Evolutionary conservation across 164 flowering plant species (phyloP), one percentile per base, ranked within the genome.

Genomic region (Vitis amurensis): DNA sequence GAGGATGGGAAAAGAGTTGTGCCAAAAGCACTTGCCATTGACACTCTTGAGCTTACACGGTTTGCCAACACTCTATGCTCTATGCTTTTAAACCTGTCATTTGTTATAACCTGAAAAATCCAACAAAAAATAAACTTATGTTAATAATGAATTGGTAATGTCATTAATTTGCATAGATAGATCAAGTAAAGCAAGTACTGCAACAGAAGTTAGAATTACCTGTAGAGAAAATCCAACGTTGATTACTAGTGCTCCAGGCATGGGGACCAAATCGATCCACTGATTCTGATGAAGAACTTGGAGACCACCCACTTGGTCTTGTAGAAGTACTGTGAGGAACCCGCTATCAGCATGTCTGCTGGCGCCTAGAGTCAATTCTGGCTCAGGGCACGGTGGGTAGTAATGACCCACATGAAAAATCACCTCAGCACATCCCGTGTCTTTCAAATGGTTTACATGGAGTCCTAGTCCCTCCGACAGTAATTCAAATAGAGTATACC

Each of bases 331-430:
- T 8, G 81, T 80, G 44, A 80, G 66, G 29, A 75, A 80, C 51
- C 11, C 50, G 53, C 16, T 23, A 44, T 76, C 84, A 8, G 71
- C 15, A 70, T 78, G 77, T 16, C 31, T 66, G 8, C 16, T 53
- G 0, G 71, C 52, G 5, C 82, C 84, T 66, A 76, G 12, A 8
- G 82, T 74, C 30, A 73, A 61, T 49, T 74, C 74, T 2, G 81
- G 81, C 71, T 81, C 61, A 5, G 79, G 81, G 56, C 81, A 78
- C 2, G 81, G 14, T 8, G 79, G 81, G 19, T 75, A 78, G 61
- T 78, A 78, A 49, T 78, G 75, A 9, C 77, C 2, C 8, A 70
- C 31, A 16, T 73, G 3, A 5, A 6, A 5, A 8, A 10, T 51
- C 4, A 68, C 71, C 12, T 76, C 61, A 0, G 55, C 71, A 57